Conservation (phyloP, 2,329 filamentous ascomycete genomes). For the Neopestalotiopsis sp. region DNA sequence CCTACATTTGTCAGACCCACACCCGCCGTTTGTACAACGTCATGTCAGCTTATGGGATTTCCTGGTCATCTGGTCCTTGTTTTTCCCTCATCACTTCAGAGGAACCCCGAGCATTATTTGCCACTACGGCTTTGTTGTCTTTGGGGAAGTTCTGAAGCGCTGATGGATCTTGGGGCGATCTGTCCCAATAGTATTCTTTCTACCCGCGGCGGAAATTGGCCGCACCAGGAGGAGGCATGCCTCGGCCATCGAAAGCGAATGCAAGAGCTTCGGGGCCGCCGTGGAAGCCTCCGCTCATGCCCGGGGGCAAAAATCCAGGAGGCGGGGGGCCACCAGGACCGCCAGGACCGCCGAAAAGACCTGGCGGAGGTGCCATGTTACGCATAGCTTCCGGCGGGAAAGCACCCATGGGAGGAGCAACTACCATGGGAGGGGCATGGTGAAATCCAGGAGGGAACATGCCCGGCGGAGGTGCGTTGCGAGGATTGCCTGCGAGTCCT, state of each 20-base stretch:
- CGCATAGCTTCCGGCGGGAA: constrained; percentile 57
- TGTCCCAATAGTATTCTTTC: background rate
- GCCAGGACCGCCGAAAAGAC: constrained; percentile 52
- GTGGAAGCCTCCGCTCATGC: constrained; percentile 61
- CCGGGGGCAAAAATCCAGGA: constrained; percentile 59
- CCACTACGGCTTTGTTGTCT: too few relatives aligned
- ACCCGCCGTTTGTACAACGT: background rate
- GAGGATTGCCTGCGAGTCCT: constrained; percentile 52
- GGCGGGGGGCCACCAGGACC: constrained; percentile 27
- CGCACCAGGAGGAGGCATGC: constrained; percentile 56
- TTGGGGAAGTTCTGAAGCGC: too few relatives aligned
- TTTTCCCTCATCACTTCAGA: too few relatives aligned
- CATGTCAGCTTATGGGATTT: too few relatives aligned
- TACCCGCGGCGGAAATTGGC: constrained; percentile 41
- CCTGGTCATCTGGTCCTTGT: too few relatives aligned
- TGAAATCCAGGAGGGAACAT: constrained; percentile 67
- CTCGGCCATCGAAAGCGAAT: constrained; percentile 61
- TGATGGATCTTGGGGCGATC: background rate
- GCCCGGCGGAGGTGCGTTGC: constrained; percentile 57
- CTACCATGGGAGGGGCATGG: background rate
- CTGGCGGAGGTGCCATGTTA: constrained; percentile 59
- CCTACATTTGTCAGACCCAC: background rate
- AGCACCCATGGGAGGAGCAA: constrained; percentile 44
- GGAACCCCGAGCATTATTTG: too few relatives aligned
- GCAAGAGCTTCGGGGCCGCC: constrained; percentile 52